Evolutionary conservation across 1,284 basidiomycete genomes (phyloP).

Genomic region (Cerrena zonata): DNA sequence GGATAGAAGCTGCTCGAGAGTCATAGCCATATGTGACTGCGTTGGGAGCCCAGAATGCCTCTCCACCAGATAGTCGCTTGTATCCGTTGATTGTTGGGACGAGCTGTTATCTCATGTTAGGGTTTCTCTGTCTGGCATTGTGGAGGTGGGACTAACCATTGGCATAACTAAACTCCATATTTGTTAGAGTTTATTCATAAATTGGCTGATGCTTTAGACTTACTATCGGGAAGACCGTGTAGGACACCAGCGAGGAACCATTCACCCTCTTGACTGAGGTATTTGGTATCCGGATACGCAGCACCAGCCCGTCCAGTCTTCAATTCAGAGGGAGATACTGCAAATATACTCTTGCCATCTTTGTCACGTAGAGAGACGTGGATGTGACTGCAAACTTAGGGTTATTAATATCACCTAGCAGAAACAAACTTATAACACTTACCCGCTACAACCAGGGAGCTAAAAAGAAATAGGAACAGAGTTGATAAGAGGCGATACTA

Average conservation of each 20-base stretch:
- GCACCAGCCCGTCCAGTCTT: constrained; percentile 62
- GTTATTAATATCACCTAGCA: background rate
- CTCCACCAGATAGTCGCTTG: constrained; percentile 92
- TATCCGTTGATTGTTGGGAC: constrained; percentile 97
- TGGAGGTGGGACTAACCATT: constrained; percentile 14
- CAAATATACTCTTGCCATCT: constrained; percentile 76
- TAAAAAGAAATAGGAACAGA: constrained; percentile 27
- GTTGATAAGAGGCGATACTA: too few relatives aligned
- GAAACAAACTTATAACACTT: constrained; percentile 19
- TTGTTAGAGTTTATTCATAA: background rate
- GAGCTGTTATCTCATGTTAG: constrained; percentile 49
- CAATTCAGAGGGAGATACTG: constrained; percentile 55
- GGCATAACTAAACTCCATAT: constrained; percentile 19
- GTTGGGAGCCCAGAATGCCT: constrained; percentile 92
- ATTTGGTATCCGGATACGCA: constrained; percentile 75
- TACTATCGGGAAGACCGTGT: constrained; percentile 83
- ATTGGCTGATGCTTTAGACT: constrained; percentile 17
- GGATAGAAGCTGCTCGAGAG: constrained; percentile 84
- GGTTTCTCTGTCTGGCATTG: too few relatives aligned
- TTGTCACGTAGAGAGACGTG: constrained; percentile 81
- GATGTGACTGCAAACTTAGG: constrained; percentile 60
- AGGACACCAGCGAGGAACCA: constrained; percentile 89
- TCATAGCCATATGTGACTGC: constrained; percentile 92
- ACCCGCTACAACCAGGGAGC: constrained; percentile 91
- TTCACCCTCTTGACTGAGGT: constrained; percentile 80